Base-by-base conservation (phyloP, 2,329 filamentous ascomycete genomes). In the Aspergillus melleus region DNA sequence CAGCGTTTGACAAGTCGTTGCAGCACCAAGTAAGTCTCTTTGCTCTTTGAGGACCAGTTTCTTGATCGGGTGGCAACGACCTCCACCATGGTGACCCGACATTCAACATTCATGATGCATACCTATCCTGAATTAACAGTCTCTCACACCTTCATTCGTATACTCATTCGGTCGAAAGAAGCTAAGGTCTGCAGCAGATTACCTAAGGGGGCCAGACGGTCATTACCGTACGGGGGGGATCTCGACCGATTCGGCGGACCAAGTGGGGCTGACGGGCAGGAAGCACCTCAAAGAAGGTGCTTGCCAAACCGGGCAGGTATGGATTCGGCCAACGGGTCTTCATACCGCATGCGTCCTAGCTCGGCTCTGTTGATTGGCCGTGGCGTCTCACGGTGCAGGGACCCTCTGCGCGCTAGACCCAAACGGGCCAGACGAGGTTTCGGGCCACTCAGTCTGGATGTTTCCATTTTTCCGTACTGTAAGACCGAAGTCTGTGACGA, bases 1-100 rank as follows among this genome's bases (percentile, higher is more conserved):
- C 62, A 62, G 61, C 55, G 55, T 54, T 57, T 47, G 44, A 47
- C 44, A 47, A 42, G 44, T 47, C 44, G 56, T 3, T 47, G 44
- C 19, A 47, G 44, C 22, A 47, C 44, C 44, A 24, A 47, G 44
- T 20, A 24, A 47, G 44, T 20, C 19, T 10, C 16, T 19, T n/a
- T n/a, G 11, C 16, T 14, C 11, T n/a, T 16, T 8, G 19, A 5
- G 14, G 19, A 44, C 39, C 39, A 44, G 44, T 47, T 47, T 47
- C 44, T 47, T 39, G 20, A 12, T 47, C 9, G n/a, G 44, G 44
- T 47, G 44, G 44, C 19, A 24, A 47, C 22, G 6, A 6, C 14
- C 4, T 36, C 10, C 14, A 12, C 14, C 8, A 8, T 10, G 6
- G 24, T 8, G 26, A 9, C 26, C 26, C 8, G 26, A 29, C 26